Evolutionary conservation across 495 filamentous ascomycete genomes (phyloP), one percentile per base, ranked within the genome.

Genomic region (Aspergillus bertholletiae): DNA sequence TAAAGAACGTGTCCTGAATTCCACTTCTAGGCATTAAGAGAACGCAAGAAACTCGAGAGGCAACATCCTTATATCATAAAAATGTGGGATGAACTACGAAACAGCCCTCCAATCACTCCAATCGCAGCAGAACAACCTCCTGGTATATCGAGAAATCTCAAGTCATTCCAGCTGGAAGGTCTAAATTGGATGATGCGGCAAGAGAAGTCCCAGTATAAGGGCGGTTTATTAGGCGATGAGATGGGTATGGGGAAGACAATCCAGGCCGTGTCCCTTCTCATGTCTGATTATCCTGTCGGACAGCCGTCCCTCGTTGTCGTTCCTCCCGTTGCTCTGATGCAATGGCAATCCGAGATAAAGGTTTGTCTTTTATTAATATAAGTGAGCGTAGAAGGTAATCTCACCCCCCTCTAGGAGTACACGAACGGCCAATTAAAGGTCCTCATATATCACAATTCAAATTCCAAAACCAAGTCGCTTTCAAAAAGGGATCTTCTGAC

Each of bases 211-310:
- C 67, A 85, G 50, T 98, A 90, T 75, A 87, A 84, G 57, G 94
- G 94, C 30, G 94, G 94, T 9, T 76, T 98, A 24, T 77, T 98
- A 6, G 94, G 93, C 43, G 94, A 97, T 62, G 91, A 96, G 66
- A 97, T 97, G 92, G 92, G 92, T 18, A 94, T 97, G 81, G 94
- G 94, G 26, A 98, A 98, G 76, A 98, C 94, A 0, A 97, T 98
- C 35, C 94, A 98, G 66, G 92, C 94, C 2, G 92, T 98, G 7
- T 95, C 92, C 8, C 78, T 97, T 13, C 89, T 98, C 66, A 98
- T 97, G 92, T 96, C 92, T 7, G 92, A 98, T 65, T 96, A 88
- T 59, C 92, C 92, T 17, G 88, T 87, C 28, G 83, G 84, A 48
- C 68, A 84, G 28, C 90, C 94, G 5, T 89, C 92, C 3, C 74